Base-by-base conservation (phyloP, 768 basidiomycete species). In the Rhizopogon vesiculosus region DNA sequence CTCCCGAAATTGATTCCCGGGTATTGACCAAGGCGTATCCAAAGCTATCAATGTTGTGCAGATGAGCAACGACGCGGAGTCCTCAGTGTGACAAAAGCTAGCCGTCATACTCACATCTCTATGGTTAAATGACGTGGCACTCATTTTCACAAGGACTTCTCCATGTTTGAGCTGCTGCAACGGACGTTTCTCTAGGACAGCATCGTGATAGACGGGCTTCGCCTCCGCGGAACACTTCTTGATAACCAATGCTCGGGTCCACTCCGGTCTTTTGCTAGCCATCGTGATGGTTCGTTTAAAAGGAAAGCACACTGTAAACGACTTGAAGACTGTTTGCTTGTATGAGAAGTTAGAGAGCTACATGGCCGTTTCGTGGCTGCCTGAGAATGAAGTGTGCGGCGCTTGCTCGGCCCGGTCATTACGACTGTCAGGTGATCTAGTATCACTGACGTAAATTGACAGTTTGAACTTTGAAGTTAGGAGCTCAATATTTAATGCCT, bases 101-200 rank as follows among this genome's bases (percentile, higher is more conserved):
- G 25, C 5, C 4, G 33, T 33, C 28, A 9, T 18, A 48, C 65
- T 49, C 56, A 88, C 87, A 62, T 91, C 90, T 63, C 86, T 76
- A 63, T 85, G 90, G 66, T 93, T 93, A 74, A 89, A 89, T 15
- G 80, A 83, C 0, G 77, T 87, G 12, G 90, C 87, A 18, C 72
- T 74, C 51, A 91, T 81, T 66, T 78, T 81, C 8, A 91, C 85
- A 8, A 89, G 74, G 1, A 91, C 67, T 67, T 91, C 75, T 2
- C 82, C 86, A 0, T 67, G 57, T 56, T 79, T 72, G 52, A 89
- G 74, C 7, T 67, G 45, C 29, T 81, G 79, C 42, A 90, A 66
- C 0, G 78, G 74, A 43, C 69, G 73, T 35, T 79, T 73, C 50
- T 80, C 76, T 9, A 91, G 53, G 6, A 74, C 71, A 0, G 81